These are phyloP conservation scores for Aspergillus panamensis DNA, from an alignment of 495 filamentous ascomycete genomes.

Conservation along the genomic window DNA sequence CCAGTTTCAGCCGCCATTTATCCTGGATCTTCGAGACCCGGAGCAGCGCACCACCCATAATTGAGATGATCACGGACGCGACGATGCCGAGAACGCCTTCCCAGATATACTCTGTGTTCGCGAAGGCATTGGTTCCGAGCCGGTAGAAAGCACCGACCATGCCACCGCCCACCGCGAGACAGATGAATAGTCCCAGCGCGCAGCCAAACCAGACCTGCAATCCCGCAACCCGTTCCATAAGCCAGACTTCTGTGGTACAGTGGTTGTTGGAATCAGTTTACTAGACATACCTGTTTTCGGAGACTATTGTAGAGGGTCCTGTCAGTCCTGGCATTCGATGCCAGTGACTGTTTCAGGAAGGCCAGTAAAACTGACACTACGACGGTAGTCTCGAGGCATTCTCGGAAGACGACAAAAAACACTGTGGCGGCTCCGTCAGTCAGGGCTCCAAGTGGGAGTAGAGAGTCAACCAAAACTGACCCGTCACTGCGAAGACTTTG, in stretches of 20 bases:
- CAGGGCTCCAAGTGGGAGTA: neutral
- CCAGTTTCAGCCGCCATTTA: constrained; percentile 78
- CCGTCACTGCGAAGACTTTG: neutral
- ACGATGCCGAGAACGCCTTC: constrained; percentile 71
- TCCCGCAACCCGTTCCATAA: neutral
- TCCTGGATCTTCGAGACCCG: constrained; percentile 79
- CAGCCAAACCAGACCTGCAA: constrained; percentile 75
- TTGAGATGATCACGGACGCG: constrained; percentile 70
- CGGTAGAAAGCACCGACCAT: constrained; percentile 81
- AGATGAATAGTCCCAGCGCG: constrained; percentile 59
- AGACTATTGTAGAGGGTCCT: constrained; percentile 60
- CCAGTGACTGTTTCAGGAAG: constrained; percentile 75
- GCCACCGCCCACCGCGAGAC: constrained; percentile 63
- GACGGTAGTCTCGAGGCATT: constrained; percentile 74
- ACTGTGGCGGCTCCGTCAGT: constrained; percentile 32
- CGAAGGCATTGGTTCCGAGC: constrained; percentile 61
- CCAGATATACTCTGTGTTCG: constrained; percentile 66
- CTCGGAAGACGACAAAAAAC: constrained; percentile 84
- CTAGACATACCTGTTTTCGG: constrained; percentile 59
- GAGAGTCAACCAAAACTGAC: no score
- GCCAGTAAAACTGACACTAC: constrained; percentile 79
- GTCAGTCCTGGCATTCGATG: constrained; percentile 47
- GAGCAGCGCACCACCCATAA: constrained; percentile 73
- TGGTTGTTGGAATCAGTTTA: no score
- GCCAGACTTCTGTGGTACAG: neutral